Evolutionary conservation across 768 basidiomycete genomes (phyloP), one percentile per base, ranked within the genome.

Genomic region (Leucosporidium scottii): DNA sequence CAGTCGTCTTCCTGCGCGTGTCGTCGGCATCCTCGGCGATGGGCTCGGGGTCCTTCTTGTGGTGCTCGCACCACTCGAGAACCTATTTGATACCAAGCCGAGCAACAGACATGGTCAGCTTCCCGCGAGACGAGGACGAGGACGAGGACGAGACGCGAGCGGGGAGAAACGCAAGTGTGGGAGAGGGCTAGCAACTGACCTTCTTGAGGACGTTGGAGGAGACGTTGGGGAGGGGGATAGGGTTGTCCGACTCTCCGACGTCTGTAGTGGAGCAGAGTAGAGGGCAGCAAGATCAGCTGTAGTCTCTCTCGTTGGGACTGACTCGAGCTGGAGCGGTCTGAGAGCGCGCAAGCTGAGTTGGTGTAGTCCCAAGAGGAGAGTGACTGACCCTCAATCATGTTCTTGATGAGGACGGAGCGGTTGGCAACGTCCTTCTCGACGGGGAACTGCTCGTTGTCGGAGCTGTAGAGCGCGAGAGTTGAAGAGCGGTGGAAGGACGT

Each of bases 61-160:
- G 96, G 80, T 98, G 93, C 76, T 97, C 93, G 84, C 96, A 98
- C 84, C 96, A 99, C 78, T 99, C 94, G 36, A 99, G 83, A 68
- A 98, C 93, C 91, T 99, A 71, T 12, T 60, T 23, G 21, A 48
- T 73, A 63, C 65, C 34, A 34, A 60, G 64, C 77, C 71, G 56
- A 76, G 74, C 30, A 67, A 10, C 74, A 9, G n/a, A n/a, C n/a
- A 74, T 70, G 28, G 76, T 30, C 34, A 44, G 21, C 21, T 61
- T 25, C 15, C 10, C 48, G 20, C 9, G 9, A 7, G 17, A 17
- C 47, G 44, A 44, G 27, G 7, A 28, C 13, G n/a, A n/a, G n/a
- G n/a, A n/a, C n/a, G 23, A 21, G 13, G 50, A 36, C 18, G 15
- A 4, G 21, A 50, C 10, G 25, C 6, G 21, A 30, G 55, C 39